Base-by-base conservation (phyloP, 495 filamentous ascomycete species). In the Aspergillus egyptiacus region DNA sequence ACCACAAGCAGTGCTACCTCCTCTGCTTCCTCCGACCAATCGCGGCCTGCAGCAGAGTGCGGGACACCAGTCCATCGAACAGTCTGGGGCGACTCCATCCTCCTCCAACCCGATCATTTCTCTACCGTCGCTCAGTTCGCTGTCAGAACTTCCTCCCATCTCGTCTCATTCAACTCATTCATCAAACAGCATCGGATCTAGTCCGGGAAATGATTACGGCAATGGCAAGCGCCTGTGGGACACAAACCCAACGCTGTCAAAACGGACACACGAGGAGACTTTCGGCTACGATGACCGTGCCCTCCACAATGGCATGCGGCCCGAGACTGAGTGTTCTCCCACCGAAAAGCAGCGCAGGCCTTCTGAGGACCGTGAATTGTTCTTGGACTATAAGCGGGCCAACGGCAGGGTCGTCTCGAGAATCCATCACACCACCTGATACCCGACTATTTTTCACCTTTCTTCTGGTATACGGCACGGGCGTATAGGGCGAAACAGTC, bases 251-350 rank as follows among this genome's bases (percentile, higher is more conserved):
- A 48, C 50, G 9, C 43, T 64, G 22, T 37, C 58, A 31, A 74
- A 74, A 36, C 64, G 71, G 14, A 57, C 62, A 0, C 65, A 74
- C 42, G 68, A 69, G 37, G 69, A 74, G 30, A 61, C 68, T 2
- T 74, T 74, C 33, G 71, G 69, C 2, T 51, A 58, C 30, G 64
- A 70, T 40, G 67, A 74, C 0, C 63, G 67, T 13, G 58, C 74
- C 4, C 65, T 78, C 36, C 64, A 70, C 37, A 75, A 80, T 54
- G 76, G 76, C 39, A 73, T 73, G 67, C 73, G 78, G 18, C 74
- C 74, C 7, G 65, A 68, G 40, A 58, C 55, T n/a, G 65, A 71
- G 13, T 39, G 60, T 14, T 61, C 67, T 41, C 47, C 62, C 3
- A 53, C 33, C 38, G 44, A 43, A 0, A 55, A 27, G 39, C 31